Base-by-base conservation (phyloP, 2,329 filamentous ascomycete species). In the Cladobotryum protrusum region DNA sequence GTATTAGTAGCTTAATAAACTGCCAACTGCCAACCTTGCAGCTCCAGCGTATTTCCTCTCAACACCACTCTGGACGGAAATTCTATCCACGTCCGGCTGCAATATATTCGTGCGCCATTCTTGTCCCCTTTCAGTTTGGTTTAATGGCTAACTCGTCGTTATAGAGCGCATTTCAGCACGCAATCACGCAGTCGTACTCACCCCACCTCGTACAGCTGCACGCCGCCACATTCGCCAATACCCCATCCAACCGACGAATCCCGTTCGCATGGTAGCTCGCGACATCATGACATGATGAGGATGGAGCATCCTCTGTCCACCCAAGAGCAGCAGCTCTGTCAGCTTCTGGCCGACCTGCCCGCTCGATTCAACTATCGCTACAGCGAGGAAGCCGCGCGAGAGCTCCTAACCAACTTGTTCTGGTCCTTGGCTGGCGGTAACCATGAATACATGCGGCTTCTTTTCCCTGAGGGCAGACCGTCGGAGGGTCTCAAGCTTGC, bases 351-450 rank as follows among this genome's bases (percentile, higher is more conserved):
- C 65, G 81, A 86, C 62, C 81, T 95, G 62, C 91, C 93, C 49
- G 75, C 75, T 58, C 76, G 79, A 57, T 84, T 87, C 73, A 75
- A 79, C 56, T 87, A 89, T 70, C 85, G 86, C 54, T 99, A 91
- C 70, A 83, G 78, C 39, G 76, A 84, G 47, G 72, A 81, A 43
- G 89, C 91, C 47, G 78, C 81, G 55, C 78, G 79, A 53, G 81
- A 87, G 55, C 83, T 99, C 32, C 73, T 95, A 49, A 77, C 83
- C 62, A 83, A 82, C 50, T 85, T 99, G 48, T 99, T 97, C 71
- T 87, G 83, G 73, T 95, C 87, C 47, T 81, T 99, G 59, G 87
- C 89, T 32, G 86, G 83, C 53, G 83, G 87, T 55, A 83, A 83
- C 53, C 73, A 80, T 51, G 84, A 91, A 55, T 85, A 91, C 61